A percentile compares a stretch with the other conserved stretches of the same genome.
Conservation (phyloP, 768 basidiomycete genomes). For the Gloeostereum incarnatum region DNA sequence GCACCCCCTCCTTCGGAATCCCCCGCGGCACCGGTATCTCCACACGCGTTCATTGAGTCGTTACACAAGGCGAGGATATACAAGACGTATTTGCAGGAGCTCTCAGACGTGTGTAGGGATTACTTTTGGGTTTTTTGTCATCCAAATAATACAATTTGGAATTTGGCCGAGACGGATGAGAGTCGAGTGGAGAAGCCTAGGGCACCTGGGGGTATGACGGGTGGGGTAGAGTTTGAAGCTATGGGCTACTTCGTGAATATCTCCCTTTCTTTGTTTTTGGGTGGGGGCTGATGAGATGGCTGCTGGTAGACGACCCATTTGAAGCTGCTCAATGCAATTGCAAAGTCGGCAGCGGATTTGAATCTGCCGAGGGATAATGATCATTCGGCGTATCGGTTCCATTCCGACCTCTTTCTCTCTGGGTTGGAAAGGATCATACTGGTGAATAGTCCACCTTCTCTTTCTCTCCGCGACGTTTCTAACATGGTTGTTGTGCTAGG, state of each 20-base stretch:
- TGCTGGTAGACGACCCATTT: constrained; percentile 72
- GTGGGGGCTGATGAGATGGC: neutral
- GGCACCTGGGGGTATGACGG: constrained; percentile 97
- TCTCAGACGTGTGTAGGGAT: constrained; percentile 87
- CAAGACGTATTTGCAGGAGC: constrained; percentile 73
- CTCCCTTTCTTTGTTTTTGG: constrained; percentile 1
- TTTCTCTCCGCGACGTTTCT: neutral
- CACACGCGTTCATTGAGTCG: constrained; percentile 76
- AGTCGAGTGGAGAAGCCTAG: constrained; percentile 79
- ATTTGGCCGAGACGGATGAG: constrained; percentile 75
- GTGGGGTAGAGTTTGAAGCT: constrained; percentile 96
- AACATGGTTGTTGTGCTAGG: constrained; percentile 33
- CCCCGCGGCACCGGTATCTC: constrained; percentile 48
- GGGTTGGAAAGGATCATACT: constrained; percentile 88
- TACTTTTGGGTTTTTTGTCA: constrained; percentile 99
- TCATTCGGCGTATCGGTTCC: constrained; percentile 75
- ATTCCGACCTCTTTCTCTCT: constrained; percentile 80
- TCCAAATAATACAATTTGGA: constrained; percentile 88
- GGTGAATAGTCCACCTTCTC: constrained; percentile 35
- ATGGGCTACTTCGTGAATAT: constrained; percentile 84
- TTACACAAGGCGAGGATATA: constrained; percentile 64
- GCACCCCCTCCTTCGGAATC: constrained; percentile 59
- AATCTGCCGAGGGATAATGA: constrained; percentile 60
- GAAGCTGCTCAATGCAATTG: constrained; percentile 75
- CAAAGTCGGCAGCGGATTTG: constrained; percentile 53